These are phyloP conservation scores for Boletellus sp. DNA, from an alignment of 1,284 basidiomycete species.

Conservation along the genomic window DNA sequence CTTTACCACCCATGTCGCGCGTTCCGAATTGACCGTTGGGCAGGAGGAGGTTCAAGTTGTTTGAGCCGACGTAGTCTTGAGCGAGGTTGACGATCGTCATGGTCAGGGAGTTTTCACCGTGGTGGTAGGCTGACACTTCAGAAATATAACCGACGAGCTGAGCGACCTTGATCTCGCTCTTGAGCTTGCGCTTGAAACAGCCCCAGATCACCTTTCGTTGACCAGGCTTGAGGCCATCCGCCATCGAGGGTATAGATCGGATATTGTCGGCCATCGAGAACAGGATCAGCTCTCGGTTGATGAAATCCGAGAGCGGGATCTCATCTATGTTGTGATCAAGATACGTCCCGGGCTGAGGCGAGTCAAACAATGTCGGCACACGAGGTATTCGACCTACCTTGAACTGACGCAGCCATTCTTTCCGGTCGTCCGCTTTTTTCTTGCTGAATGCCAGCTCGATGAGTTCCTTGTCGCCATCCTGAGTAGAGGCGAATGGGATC, in stretches of 20 bases:
- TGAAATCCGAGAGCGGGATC: constrained; percentile 91
- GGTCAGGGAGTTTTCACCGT: constrained; percentile 87
- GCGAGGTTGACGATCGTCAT: constrained; percentile 93
- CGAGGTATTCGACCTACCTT: constrained; percentile 49
- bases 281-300: constrained; percentile 96
- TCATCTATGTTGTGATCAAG: constrained; percentile 87
- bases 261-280: constrained; percentile 99
- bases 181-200: constrained; percentile 93
- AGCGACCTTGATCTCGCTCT: constrained; percentile 93
- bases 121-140: constrained; percentile 95
- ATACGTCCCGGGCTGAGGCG: constrained; percentile 84
- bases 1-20: constrained; percentile 86
- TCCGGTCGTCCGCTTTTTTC: constrained; percentile 98
- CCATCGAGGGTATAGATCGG: constrained; percentile 90
- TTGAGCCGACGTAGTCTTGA: constrained; percentile 93
- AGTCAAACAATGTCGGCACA: constrained; percentile 4
- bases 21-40: constrained; percentile 98
- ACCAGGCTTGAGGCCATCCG: constrained; percentile 97
- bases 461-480: constrained; percentile 81
- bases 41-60: constrained; percentile 89
- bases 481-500: constrained; percentile 84
- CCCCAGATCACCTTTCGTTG: constrained; percentile 96
- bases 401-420: constrained; percentile 96
- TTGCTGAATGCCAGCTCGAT: constrained; percentile 99
- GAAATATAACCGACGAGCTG: constrained; percentile 94